phyloP scores from a whole-genome alignment of 1,139 yeast species.

The Nematodospora anomalae region DNA sequence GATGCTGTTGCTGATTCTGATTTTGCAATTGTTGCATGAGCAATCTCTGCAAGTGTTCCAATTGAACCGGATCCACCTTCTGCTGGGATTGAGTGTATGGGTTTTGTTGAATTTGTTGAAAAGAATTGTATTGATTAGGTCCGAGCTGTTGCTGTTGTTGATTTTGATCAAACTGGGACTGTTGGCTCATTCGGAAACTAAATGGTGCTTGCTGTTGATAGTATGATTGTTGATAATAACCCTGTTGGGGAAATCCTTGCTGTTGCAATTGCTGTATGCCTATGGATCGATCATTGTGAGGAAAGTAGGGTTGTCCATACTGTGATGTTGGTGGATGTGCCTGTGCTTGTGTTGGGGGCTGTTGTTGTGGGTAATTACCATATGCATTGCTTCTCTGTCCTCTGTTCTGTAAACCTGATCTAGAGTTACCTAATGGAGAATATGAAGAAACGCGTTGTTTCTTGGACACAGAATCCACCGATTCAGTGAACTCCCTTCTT shows the following conservation, averaged over 20 bases:
- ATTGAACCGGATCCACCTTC: conserved; percentile 18
- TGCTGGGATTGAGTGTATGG: conserved; percentile 7
- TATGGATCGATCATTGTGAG: conserved; percentile 4
- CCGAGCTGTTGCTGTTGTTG: conserved; percentile 4
- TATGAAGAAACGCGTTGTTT: conserved; percentile 13
- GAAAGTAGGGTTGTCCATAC: conserved; percentile 9
- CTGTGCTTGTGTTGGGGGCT: conserved; percentile 4
- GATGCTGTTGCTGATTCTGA: conserved; percentile 11
- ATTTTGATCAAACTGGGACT: conserved; percentile 12
- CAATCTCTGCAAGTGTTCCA: conserved; percentile 19
- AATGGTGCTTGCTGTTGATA: not conserved
- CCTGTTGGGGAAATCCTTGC: not conserved
- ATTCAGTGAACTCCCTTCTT: conserved; percentile 8
- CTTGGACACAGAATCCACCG: conserved; percentile 7
- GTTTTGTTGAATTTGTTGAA: conserved; percentile 5
- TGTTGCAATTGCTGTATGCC: conserved; percentile 2
- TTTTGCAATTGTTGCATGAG: conserved; percentile 16
- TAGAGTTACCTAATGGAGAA: conserved; percentile 10
- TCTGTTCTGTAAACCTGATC: conserved; percentile 1
- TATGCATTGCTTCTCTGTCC: conserved; percentile 5
- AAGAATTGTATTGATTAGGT: conserved; percentile 1
- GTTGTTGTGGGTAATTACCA: conserved; percentile 4
- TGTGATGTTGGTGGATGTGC: conserved; percentile 11
- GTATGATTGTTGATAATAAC: not conserved
- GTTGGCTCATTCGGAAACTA: too few species aligned